These are phyloP conservation scores for Triangularia setosa DNA, from an alignment of 2,329 filamentous ascomycete species.

Conservation along the genomic window DNA sequence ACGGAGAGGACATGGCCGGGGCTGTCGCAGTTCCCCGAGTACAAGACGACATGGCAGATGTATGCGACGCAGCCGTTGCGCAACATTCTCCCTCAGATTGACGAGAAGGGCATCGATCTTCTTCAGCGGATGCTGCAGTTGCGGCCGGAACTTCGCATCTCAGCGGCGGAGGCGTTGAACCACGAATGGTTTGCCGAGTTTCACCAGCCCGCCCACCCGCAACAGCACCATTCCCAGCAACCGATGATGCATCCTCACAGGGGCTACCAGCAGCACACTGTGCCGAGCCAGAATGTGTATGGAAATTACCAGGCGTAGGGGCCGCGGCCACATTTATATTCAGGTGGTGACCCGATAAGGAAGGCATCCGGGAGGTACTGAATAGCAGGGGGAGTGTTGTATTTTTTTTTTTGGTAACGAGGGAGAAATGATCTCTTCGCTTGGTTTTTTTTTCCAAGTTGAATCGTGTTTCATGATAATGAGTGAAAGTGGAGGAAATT, in stretches of 20 bases:
- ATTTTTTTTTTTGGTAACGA: not conserved
- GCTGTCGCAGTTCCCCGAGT: conserved; percentile 93
- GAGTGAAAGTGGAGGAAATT: not conserved
- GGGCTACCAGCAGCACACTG: conserved; percentile 28
- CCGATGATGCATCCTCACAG: conserved; percentile 27
- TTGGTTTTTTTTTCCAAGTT: not conserved
- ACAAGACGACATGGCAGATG: conserved; percentile 91
- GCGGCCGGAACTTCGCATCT: conserved; percentile 85
- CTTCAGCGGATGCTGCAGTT: conserved; percentile 89
- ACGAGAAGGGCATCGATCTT: conserved; percentile 80
- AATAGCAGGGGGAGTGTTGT: not conserved
- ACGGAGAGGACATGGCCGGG: conserved; percentile 94
- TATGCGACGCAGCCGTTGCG: conserved; percentile 89
- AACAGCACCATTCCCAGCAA: conserved; percentile 15
- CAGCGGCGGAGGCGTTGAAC: conserved; percentile 77
- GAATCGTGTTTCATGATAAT: not conserved
- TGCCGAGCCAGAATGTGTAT: conserved; percentile 27
- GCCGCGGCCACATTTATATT: not conserved
- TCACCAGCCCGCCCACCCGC: conserved; percentile 45
- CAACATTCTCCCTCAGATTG: conserved; percentile 84
- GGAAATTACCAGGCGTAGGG: conserved; percentile 26
- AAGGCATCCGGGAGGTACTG: not conserved
- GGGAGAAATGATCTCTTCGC: not conserved
- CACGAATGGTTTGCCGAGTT: conserved; percentile 91
- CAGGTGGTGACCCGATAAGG: not conserved